phyloP scores from a whole-genome alignment of 768 basidiomycete species.

The Termitomyces sp. region DNA sequence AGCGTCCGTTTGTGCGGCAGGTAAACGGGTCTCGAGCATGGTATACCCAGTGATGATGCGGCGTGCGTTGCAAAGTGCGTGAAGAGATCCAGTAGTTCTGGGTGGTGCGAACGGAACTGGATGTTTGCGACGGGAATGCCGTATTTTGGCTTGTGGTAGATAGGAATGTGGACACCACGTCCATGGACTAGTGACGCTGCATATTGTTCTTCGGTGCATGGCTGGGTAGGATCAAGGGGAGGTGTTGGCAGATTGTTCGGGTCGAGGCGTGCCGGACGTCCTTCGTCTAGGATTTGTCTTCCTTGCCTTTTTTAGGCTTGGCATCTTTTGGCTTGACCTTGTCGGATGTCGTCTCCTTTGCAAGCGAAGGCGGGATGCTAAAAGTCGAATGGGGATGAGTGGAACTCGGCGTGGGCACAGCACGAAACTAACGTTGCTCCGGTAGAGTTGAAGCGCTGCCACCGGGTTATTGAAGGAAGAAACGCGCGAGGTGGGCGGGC shows the following conservation, averaged over 20 bases:
- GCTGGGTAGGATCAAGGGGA: constrained; percentile 8
- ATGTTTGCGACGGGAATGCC: constrained; percentile 74
- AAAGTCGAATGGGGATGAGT: background rate
- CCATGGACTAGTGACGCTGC: constrained; percentile 60
- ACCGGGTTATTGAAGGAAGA: constrained; percentile 12
- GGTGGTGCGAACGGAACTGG: constrained; percentile 77
- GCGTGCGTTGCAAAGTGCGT: constrained; percentile 81
- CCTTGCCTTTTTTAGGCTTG: background rate
- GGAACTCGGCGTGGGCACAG: background rate
- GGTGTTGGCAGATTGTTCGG: constrained; percentile 13
- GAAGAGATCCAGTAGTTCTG: constrained; percentile 67
- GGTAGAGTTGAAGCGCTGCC: constrained; percentile 9
- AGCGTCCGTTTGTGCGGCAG: constrained; percentile 74
- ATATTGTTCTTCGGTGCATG: constrained; percentile 37
- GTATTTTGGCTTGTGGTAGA: constrained; percentile 57
- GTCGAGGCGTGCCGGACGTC: constrained; percentile 8
- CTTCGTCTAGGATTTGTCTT: constrained; percentile 5
- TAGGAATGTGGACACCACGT: constrained; percentile 49
- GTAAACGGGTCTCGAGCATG: constrained; percentile 54
- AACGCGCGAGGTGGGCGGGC: constrained; percentile 11
- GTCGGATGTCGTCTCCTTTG: background rate
- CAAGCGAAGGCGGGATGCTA: constrained; percentile 1
- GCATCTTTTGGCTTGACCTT: background rate
- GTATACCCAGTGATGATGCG: constrained; percentile 81
- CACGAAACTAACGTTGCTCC: constrained; percentile 3